Evolutionary conservation across 1,139 yeast genomes (phyloP).

Genomic region (Zygosaccharomyces pseudobailii): DNA sequence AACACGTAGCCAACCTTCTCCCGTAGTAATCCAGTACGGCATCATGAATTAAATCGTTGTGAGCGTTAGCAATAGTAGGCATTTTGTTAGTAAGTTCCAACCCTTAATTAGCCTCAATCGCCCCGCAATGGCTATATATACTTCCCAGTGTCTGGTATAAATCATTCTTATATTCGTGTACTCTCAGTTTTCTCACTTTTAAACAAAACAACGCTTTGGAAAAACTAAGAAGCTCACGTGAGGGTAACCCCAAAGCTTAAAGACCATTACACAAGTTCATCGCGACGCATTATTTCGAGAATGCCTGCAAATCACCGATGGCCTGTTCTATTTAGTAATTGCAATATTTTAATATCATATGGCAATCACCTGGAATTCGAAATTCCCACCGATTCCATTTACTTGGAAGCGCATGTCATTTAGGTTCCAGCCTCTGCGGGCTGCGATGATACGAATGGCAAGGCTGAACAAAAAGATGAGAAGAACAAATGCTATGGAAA

Average conservation of each 20-base stretch:
- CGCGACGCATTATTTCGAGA: too few relatives aligned
- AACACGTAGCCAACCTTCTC: slow-evolving; percentile 88
- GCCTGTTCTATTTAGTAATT: too few relatives aligned
- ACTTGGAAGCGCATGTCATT: slow-evolving; percentile 23
- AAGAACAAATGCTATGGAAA: slow-evolving; percentile 20
- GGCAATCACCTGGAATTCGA: slow-evolving; percentile 29
- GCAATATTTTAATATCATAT: slow-evolving; percentile 11
- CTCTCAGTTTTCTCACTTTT: not conserved
- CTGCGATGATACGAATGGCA: slow-evolving; percentile 22
- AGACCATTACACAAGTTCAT: not conserved
- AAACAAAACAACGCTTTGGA: not conserved
- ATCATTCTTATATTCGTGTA: not conserved
- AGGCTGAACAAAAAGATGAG: slow-evolving; percentile 19
- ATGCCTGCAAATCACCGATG: too few relatives aligned
- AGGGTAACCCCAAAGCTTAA: not conserved
- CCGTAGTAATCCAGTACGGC: slow-evolving; percentile 97
- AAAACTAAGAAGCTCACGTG: not conserved
- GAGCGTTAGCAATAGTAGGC: slow-evolving; percentile 79
- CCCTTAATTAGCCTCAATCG: slow-evolving; percentile 1
- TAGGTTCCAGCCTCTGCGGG: slow-evolving; percentile 28
- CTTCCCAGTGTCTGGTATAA: not conserved
- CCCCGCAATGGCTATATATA: not conserved
- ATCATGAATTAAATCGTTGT: slow-evolving; percentile 90
- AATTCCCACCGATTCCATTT: slow-evolving; percentile 17
- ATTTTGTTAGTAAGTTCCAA: slow-evolving; percentile 10